These are phyloP conservation scores for Neoconidiobolus thromboides DNA, from an alignment of 371 early-diverging fungal species.

Conservation along the genomic window DNA sequence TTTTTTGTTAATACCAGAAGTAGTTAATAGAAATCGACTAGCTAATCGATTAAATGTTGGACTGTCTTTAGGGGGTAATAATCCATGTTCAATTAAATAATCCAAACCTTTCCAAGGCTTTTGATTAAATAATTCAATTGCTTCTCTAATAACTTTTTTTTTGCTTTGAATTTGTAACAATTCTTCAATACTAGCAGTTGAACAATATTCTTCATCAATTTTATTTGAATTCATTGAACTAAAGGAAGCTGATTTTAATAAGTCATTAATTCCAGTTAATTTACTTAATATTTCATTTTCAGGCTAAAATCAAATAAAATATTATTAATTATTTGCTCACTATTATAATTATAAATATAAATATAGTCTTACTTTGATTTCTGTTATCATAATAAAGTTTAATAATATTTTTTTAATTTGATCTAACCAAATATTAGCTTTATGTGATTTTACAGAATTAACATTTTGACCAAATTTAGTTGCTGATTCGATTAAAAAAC, in stretches of 20 bases:
- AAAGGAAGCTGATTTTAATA: too few species aligned
- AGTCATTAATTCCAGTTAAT: background rate
- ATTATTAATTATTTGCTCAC: too few species aligned
- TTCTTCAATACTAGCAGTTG: slow-evolving; percentile 51
- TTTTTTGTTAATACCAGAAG: slow-evolving; percentile 58
- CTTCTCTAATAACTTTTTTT: slow-evolving; percentile 52
- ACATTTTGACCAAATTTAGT: background rate
- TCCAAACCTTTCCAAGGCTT: slow-evolving; percentile 4
- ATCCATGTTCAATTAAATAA: slow-evolving; percentile 54
- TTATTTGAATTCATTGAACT: background rate
- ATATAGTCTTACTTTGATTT: background rate
- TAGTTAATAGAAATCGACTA: slow-evolving; percentile 47
- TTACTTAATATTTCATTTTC: background rate
- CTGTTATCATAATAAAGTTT: background rate
- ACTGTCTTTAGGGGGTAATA: slow-evolving; percentile 20
- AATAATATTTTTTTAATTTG: slow-evolving; percentile 47
- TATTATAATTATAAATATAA: too few species aligned
- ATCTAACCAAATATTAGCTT: slow-evolving; percentile 18
- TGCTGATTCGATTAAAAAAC: slow-evolving; percentile 1
- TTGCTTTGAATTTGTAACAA: slow-evolving; percentile 70
- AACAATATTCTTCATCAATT: slow-evolving; percentile 45
- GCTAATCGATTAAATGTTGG: slow-evolving; percentile 29
- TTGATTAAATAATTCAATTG: slow-evolving; percentile 7
- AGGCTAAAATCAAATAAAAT: background rate
- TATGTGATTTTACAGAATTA: background rate